Conservation (phyloP, 2,329 filamentous ascomycete genomes). For the Torrubiella hemipterigena region DNA sequence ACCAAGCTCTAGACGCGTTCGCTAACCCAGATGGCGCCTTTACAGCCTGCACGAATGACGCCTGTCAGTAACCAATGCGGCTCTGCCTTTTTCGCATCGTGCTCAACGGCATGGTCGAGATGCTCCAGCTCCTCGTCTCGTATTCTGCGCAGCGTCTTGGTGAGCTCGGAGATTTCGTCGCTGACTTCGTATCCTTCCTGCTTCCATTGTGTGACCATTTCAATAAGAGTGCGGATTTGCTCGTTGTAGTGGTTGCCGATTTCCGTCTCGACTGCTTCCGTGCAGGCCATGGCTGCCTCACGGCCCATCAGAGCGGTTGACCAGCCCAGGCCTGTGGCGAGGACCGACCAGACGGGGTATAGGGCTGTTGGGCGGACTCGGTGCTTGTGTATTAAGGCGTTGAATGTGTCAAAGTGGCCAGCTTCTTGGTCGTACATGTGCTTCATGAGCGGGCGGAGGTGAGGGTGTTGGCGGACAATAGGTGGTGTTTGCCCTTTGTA, state of each 20-base stretch:
- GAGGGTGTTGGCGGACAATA: conserved; percentile 68
- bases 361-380: conserved; percentile 85
- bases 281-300: conserved; percentile 96
- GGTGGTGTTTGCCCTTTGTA: conserved; percentile 80
- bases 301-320: conserved; percentile 77
- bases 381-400: conserved; percentile 68
- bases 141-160: conserved; percentile 67
- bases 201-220: conserved; percentile 70
- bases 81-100: conserved; percentile 81
- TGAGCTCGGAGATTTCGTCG: conserved; percentile 60
- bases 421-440: conserved; percentile 99
- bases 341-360: conserved; percentile 77
- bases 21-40: conserved; percentile 85
- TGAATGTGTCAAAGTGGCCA: conserved; percentile 78
- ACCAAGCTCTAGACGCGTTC: conserved; percentile 47
- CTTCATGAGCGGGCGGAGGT: conserved; percentile 80
- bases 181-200: conserved; percentile 68
- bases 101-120: conserved; percentile 84
- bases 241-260: conserved; percentile 94
- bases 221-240: conserved; percentile 71
- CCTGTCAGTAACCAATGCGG: conserved; percentile 84
- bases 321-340: conserved; percentile 78
- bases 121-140: conserved; percentile 95
- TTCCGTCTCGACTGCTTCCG: conserved; percentile 95
- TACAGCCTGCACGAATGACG: conserved; percentile 79